A percentile compares a stretch with the other conserved stretches of the same genome.
Evolutionary conservation across 2,329 filamentous ascomycete genomes (phyloP).

Genomic region (Cryphonectria parasitica): DNA sequence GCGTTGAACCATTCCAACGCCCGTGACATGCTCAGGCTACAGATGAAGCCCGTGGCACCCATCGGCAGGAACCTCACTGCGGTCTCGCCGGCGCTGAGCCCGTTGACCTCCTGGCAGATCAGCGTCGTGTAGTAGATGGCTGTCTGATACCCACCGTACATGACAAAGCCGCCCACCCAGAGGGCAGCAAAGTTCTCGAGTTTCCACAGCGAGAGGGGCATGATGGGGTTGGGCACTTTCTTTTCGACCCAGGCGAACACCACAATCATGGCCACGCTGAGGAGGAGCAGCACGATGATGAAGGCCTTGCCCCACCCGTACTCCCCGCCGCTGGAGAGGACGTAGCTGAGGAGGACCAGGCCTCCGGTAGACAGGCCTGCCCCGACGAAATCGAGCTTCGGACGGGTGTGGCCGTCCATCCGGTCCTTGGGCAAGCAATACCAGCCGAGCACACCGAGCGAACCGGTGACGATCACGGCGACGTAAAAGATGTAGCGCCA

Average conservation of each 20-base stretch:
- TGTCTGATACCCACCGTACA: constrained; percentile 47
- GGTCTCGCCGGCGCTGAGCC: constrained; percentile 43
- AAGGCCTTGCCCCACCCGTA: constrained; percentile 51
- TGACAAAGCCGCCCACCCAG: constrained; percentile 49
- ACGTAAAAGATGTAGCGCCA: constrained; percentile 46
- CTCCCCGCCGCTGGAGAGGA: constrained; percentile 48
- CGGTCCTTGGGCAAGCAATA: constrained; percentile 45
- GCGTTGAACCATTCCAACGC: constrained; percentile 44
- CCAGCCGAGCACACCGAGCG: constrained; percentile 34
- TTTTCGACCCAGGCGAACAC: constrained; percentile 46
- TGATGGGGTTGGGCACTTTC: constrained; percentile 48
- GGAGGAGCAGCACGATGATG: constrained; percentile 46
- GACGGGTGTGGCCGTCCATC: constrained; percentile 37
- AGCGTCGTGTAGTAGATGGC: constrained; percentile 48
- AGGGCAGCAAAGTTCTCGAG: constrained; percentile 49
- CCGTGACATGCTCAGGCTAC: constrained; percentile 41
- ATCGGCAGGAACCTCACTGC: constrained; percentile 47
- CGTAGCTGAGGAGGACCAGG: constrained; percentile 48
- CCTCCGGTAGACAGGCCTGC: constrained; percentile 47
- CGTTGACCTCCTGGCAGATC: constrained; percentile 45
- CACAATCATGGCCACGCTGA: constrained; percentile 43
- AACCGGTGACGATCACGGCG: constrained; percentile 40
- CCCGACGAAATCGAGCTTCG: constrained; percentile 46
- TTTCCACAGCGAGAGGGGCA: constrained; percentile 50
- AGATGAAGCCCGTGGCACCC: constrained; percentile 44